Evolutionary conservation across 2,329 filamentous ascomycete genomes (phyloP).

Genomic region (Neofusicoccum laricinum): DNA sequence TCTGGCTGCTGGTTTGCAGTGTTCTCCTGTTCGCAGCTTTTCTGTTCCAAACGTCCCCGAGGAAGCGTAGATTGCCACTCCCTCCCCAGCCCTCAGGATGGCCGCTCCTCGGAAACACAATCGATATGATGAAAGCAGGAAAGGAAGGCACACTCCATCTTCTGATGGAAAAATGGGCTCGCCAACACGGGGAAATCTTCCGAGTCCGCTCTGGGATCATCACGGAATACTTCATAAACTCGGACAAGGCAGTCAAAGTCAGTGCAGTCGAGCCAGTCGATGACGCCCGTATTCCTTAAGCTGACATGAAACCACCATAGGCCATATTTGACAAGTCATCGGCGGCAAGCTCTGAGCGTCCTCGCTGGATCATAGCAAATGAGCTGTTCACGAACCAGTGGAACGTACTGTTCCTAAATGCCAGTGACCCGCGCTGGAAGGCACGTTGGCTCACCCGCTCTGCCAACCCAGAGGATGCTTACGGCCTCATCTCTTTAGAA

Average conservation of each 20-base stretch:
- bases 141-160: background rate
- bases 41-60: too few species aligned
- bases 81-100: background rate
- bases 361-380: background rate
- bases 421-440: background rate
- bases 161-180: background rate
- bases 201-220: too few species aligned
- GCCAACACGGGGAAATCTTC: background rate
- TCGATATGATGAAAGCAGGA: background rate
- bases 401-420: background rate
- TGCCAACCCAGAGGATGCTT: background rate
- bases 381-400: background rate
- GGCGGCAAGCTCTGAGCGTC: background rate
- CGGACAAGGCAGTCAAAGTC: background rate
- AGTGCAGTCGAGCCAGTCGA: background rate
- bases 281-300: background rate
- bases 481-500: background rate
- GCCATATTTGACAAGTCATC: background rate
- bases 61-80: background rate
- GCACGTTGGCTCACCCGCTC: background rate
- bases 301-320: background rate
- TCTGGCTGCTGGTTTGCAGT: background rate
- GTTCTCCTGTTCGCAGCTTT: background rate
- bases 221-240: background rate
- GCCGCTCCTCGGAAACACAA: background rate